Conservation (phyloP, 805 yeast species). For the Barnettozyma salicaria region DNA sequence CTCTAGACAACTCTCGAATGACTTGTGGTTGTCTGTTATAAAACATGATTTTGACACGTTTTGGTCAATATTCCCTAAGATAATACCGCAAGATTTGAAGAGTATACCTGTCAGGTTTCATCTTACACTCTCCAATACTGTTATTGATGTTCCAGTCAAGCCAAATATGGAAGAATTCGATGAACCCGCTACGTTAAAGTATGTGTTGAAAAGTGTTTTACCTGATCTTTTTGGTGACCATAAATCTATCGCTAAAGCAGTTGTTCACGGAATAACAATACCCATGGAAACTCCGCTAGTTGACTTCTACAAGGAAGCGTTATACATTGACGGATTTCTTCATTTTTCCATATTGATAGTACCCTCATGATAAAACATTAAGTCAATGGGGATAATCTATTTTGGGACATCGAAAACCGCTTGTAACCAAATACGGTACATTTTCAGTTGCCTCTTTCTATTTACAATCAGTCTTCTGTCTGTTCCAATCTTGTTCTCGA, state of each 20-base stretch:
- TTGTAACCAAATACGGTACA: constrained; percentile 97
- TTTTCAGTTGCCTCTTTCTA: constrained; percentile 84
- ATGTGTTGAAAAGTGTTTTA: constrained; percentile 33
- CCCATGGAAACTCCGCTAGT: constrained; percentile 39
- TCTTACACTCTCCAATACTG: constrained; percentile 33
- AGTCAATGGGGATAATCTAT: neutral
- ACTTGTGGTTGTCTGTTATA: constrained; percentile 49
- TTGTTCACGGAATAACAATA: constrained; percentile 51
- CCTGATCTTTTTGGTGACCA: constrained; percentile 43
- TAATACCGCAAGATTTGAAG: constrained; percentile 26
- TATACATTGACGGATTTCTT: constrained; percentile 60
- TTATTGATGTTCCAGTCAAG: constrained; percentile 30
- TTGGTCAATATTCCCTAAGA: constrained; percentile 15
- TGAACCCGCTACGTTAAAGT: constrained; percentile 30
- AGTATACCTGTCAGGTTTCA: constrained; percentile 46
- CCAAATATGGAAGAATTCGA: constrained; percentile 10
- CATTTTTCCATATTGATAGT: constrained; percentile 45
- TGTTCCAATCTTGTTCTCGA: constrained; percentile 73
- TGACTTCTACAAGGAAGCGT: constrained; percentile 39
- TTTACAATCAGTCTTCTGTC: constrained; percentile 89
- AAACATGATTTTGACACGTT: constrained; percentile 30
- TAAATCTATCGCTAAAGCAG: constrained; percentile 35
- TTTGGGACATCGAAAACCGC: constrained; percentile 62
- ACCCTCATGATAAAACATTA: constrained; percentile 11
- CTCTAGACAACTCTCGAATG: constrained; percentile 52